Evolutionary conservation across 2,329 filamentous ascomycete genomes (phyloP).

Genomic region (Dactylellina cionopaga): DNA sequence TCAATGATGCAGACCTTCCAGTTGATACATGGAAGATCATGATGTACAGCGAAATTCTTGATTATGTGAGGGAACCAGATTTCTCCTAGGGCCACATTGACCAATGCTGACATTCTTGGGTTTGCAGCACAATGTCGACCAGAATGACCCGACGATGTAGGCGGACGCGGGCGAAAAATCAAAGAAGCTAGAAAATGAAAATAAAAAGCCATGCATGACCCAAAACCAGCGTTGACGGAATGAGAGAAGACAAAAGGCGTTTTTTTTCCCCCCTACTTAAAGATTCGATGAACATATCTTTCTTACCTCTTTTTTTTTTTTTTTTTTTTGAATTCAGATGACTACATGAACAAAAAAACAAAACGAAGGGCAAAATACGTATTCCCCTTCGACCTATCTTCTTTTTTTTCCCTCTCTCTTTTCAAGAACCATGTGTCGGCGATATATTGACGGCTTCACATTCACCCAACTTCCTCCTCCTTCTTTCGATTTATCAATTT

Average conservation of each 20-base stretch:
- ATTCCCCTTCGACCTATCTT: conserved; percentile 1
- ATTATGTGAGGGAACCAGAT: conserved; percentile 43
- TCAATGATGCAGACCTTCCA: conserved; percentile 96
- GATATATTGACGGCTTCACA: neutral
- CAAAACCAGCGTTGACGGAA: conserved; percentile 22
- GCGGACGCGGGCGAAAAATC: neutral
- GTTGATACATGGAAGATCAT: conserved; percentile 99
- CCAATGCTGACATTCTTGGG: conserved; percentile 1
- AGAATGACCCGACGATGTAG: conserved; percentile 44
- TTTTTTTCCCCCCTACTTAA: conserved; percentile 25
- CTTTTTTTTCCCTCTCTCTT: neutral
- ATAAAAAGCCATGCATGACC: neutral
- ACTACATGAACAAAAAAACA: conserved; percentile 14
- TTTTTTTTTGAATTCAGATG: conserved; percentile 3
- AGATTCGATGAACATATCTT: conserved; percentile 43
- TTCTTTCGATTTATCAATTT: neutral
- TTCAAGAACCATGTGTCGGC: neutral
- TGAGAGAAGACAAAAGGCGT: conserved; percentile 31
- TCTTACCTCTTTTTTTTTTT: neutral
- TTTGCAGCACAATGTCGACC: conserved; percentile 48
- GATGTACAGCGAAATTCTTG: conserved; percentile 74
- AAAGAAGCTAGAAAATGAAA: conserved; percentile 15
- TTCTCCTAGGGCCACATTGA: neutral
- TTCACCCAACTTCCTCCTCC: neutral
- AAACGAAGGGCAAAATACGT: conserved; percentile 18